Conservation (phyloP, 1,284 basidiomycete genomes). For the Pseudomicrostroma phylloplanum region DNA sequence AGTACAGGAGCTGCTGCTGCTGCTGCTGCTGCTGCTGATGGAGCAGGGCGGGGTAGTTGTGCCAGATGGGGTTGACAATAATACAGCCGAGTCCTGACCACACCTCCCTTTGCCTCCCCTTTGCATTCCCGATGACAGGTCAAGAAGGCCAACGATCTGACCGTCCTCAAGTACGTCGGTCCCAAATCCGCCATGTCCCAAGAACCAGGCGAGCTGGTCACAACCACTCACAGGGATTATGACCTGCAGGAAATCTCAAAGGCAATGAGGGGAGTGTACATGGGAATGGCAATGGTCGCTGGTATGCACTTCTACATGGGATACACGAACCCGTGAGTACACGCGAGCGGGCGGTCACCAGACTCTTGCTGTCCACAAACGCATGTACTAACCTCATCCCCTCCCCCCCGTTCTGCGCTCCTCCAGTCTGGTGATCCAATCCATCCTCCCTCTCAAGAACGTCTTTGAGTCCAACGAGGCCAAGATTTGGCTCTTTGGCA, state of each 20-base stretch:
- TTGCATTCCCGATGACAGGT: conserved; percentile 52
- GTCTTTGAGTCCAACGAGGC: conserved; percentile 49
- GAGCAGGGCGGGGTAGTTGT: too few species aligned
- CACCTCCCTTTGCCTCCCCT: neutral
- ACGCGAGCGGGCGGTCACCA: neutral
- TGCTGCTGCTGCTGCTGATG: too few species aligned
- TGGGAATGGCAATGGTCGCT: conserved; percentile 51
- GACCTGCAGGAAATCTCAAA: conserved; percentile 82
- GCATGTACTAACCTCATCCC: neutral
- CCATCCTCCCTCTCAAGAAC: conserved; percentile 49
- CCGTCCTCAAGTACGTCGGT: conserved; percentile 79
- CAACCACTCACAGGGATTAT: conserved; percentile 89
- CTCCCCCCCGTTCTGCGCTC: neutral
- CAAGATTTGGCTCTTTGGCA: conserved; percentile 47
- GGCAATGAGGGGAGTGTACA: conserved; percentile 60
- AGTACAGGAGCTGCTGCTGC: too few species aligned
- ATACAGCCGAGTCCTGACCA: neutral
- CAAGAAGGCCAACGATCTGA: conserved; percentile 89
- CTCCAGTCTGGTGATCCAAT: conserved; percentile 42
- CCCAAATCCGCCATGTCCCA: conserved; percentile 55
- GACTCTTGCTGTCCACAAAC: too few species aligned
- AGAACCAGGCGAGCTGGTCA: conserved; percentile 72
- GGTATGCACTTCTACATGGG: conserved; percentile 50
- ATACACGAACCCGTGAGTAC: conserved; percentile 47
- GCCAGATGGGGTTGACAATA: too few species aligned